phyloP scores from a whole-genome alignment of 345 rosid species.

The Eucalyptus decipiens region DNA sequence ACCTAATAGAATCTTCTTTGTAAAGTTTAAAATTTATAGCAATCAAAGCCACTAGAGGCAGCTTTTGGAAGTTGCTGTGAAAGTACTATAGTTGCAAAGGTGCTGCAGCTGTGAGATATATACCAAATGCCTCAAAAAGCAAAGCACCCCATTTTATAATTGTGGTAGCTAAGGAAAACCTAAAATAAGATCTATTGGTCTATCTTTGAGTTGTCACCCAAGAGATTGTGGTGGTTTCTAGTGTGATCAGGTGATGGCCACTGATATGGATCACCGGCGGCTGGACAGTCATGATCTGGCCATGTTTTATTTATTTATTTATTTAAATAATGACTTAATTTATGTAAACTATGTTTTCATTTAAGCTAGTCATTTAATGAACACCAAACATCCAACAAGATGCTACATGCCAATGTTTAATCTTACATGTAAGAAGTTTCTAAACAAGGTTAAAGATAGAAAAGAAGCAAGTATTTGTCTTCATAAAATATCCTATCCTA shows the following conservation, averaged over 20 bases:
- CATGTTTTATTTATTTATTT: background rate
- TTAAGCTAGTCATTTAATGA: background rate
- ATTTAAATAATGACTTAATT: background rate
- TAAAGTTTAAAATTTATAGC: background rate
- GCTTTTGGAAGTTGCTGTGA: background rate
- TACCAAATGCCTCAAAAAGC: background rate
- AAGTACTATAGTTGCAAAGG: background rate
- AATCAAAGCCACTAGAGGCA: background rate
- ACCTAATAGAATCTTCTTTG: background rate
- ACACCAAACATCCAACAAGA: background rate
- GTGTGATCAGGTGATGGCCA: background rate
- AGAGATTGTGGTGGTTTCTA: background rate
- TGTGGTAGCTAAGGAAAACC: background rate
- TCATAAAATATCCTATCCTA: background rate
- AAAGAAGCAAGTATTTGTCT: background rate
- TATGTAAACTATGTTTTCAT: background rate
- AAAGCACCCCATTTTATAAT: background rate
- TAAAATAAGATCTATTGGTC: background rate
- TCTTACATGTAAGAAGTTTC: background rate
- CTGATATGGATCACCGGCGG: background rate
- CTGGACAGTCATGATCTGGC: background rate
- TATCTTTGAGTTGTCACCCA: background rate
- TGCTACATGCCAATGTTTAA: background rate
- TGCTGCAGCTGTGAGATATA: background rate
- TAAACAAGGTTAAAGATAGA: background rate